Conservation (phyloP, 2,329 filamentous ascomycete species). For the Gliomastix tumulicola region DNA sequence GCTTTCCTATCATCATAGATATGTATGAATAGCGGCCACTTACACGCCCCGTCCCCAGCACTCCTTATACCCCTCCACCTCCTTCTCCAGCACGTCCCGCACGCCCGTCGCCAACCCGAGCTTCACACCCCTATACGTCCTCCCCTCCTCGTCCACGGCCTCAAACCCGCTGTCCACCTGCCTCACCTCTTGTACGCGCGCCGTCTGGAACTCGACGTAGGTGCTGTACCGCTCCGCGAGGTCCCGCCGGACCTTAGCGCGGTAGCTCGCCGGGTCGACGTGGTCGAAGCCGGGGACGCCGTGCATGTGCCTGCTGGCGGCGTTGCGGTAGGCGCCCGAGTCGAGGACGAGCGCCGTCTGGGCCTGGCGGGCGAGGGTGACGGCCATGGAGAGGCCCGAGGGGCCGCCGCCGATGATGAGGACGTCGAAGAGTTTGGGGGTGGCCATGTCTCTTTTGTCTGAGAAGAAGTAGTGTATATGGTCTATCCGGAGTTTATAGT, state of each 20-base stretch:
- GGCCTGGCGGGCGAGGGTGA: slow-evolving; percentile 39
- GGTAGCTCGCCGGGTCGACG: slow-evolving; percentile 21
- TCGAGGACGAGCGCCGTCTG: slow-evolving; percentile 41
- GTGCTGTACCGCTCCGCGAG: slow-evolving; percentile 23
- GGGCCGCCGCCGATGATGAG: slow-evolving; percentile 48
- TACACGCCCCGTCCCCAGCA: slow-evolving; percentile 47
- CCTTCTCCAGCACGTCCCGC: slow-evolving; percentile 36
- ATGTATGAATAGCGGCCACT: slow-evolving; percentile 11
- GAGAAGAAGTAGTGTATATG: not conserved
- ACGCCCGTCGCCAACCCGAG: slow-evolving; percentile 49
- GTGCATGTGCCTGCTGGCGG: slow-evolving; percentile 39
- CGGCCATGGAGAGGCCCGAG: slow-evolving; percentile 38
- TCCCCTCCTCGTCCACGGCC: slow-evolving; percentile 30
- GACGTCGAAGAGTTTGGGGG: slow-evolving; percentile 32
- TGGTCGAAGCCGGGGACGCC: slow-evolving; percentile 32
- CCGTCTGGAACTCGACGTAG: slow-evolving; percentile 22
- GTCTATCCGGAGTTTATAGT: not conserved
- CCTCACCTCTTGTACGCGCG: slow-evolving; percentile 15
- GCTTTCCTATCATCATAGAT: not conserved
- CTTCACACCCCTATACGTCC: slow-evolving; percentile 39
- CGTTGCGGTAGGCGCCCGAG: slow-evolving; percentile 43
- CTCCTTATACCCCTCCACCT: slow-evolving; percentile 45
- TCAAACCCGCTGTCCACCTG: slow-evolving; percentile 25
- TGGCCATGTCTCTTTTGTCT: slow-evolving; percentile 1
- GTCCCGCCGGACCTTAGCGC: slow-evolving; percentile 23